Base-by-base conservation (phyloP, 345 rosid species). In the Camelina sativa region DNA sequence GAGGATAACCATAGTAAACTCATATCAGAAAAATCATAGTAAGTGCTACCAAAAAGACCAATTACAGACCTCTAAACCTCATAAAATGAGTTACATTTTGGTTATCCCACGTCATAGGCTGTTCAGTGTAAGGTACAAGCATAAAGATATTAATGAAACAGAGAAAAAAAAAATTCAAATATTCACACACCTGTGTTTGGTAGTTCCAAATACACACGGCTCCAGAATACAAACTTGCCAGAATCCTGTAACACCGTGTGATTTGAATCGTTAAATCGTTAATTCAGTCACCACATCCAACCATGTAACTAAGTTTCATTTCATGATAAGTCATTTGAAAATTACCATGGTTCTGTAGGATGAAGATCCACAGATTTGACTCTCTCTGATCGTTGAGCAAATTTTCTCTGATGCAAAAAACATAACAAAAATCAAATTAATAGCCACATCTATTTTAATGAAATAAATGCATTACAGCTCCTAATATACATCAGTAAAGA, bases 301-400 rank as follows among this genome's bases (percentile, higher is more conserved):
- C 16, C 3, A 71, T 50, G 16, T 37, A 38, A 7, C 11, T 40
- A 40, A 40, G 41, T 47, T 28, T 35, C 40, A 35, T 47, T 28
- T 35, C 11, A 35, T 8, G 40, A 10, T 35, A 35, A 35, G 40
- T 35, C 40, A 35, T 35, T 8, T 35, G 40, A 52, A 47, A 73
- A 38, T 79, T 72, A 89, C 94, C 91, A 85, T 89, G 95, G 90
- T 74, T 89, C 82, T 15, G 86, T 85, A n/a, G 88, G 88, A 72
- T 87, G 95, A 16, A 89, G 81, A 79, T 89, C 90, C 19, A 86
- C 85, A 5, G 89, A 87, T 65, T 89, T 89, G 25, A 87, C 95
- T 79, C 92, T 78, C 61, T 86, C 92, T 12, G 88, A 89, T 54
- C 80, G 58, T 61, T 86, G 86, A 63, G 83, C 79, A 35, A 87